A percentile compares a stretch with the other conserved stretches of the same genome.
phyloP scores from a whole-genome alignment of 331 rosid genomes.

The Saraca asoca region DNA sequence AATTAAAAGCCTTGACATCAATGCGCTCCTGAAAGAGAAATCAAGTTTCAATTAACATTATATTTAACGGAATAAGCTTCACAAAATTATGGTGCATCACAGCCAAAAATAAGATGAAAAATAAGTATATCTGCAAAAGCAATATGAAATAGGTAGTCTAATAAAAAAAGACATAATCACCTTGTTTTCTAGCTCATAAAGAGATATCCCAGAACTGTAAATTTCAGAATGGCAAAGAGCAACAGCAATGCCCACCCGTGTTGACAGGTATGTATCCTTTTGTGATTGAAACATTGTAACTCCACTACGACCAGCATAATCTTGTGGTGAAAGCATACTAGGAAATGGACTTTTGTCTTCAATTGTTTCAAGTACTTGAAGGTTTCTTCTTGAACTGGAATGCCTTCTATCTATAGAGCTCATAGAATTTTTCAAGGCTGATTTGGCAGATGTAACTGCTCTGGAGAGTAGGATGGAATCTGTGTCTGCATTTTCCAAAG shows the following conservation, averaged over 20 bases:
- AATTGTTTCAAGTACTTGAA: conserved; percentile 81
- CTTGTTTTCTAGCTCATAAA: conserved; percentile 93
- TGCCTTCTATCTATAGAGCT: conserved; percentile 70
- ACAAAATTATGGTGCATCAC: conserved; percentile 23
- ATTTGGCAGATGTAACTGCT: conserved; percentile 79
- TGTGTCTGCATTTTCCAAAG: conserved; percentile 60
- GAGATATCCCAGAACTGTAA: conserved; percentile 81
- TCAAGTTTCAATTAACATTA: conserved; percentile 35
- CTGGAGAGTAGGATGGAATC: conserved; percentile 63
- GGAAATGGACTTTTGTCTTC: conserved; percentile 88
- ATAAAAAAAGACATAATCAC: conserved; percentile 42
- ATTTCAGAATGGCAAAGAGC: conserved; percentile 64
- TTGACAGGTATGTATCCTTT: conserved; percentile 68
- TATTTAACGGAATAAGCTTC: conserved; percentile 19
- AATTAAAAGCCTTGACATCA: conserved; percentile 80
- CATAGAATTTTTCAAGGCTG: conserved; percentile 68
- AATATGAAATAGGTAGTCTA: conserved; percentile 5
- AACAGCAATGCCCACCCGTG: conserved; percentile 90
- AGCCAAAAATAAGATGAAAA: conserved; percentile 5
- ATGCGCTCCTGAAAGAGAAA: conserved; percentile 68
- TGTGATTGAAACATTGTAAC: conserved; percentile 67
- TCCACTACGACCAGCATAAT: conserved; percentile 69
- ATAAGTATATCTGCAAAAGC: neutral
- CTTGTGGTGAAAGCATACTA: conserved; percentile 94
- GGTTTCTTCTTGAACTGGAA: conserved; percentile 59